Conservation (phyloP, 2,329 filamentous ascomycete species). For the Claviceps capensis region DNA sequence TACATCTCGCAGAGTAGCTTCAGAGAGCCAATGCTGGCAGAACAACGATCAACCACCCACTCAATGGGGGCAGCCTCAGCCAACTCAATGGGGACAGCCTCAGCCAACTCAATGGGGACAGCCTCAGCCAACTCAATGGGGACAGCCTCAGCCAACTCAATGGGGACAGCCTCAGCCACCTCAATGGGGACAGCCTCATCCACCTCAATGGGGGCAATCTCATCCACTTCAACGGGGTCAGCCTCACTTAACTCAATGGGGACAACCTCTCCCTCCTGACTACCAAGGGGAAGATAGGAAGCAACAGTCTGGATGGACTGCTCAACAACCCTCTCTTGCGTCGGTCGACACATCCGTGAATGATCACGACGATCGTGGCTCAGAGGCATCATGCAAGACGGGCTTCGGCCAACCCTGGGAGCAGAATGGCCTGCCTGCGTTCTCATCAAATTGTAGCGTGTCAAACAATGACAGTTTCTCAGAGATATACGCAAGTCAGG, state of each 20-base stretch:
- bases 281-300: constrained; percentile 1
- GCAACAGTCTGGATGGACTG: neutral
- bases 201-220: neutral
- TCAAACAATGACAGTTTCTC: constrained; percentile 1
- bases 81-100: neutral
- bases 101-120: neutral
- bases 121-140: neutral
- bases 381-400: neutral
- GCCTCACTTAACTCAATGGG: neutral
- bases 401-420: neutral
- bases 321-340: neutral
- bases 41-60: neutral
- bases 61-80: neutral
- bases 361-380: neutral
- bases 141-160: neutral
- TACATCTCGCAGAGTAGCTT: neutral
- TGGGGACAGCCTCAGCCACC: too few relatives aligned
- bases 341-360: neutral
- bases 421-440: neutral
- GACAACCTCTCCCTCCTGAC: neutral
- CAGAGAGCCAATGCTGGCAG: constrained; percentile 1
- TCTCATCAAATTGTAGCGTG: constrained; percentile 1
- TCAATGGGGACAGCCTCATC: neutral
- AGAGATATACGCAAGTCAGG: neutral
- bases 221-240: neutral